phyloP scores from a whole-genome alignment of 768 basidiomycete species.

The Tulasnella sp. region DNA sequence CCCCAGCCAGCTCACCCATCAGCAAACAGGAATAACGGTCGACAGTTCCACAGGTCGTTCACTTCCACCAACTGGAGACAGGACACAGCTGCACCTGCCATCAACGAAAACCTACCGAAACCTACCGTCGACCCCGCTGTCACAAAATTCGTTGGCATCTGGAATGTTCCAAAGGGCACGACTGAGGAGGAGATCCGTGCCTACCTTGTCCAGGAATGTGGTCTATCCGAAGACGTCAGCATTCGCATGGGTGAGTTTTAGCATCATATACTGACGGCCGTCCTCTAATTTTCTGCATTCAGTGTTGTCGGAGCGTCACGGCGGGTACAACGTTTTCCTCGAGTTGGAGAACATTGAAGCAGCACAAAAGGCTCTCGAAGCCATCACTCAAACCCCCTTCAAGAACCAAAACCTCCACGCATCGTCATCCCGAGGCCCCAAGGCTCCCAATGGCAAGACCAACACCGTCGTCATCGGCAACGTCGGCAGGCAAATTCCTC shows the following conservation, averaged over 20 bases:
- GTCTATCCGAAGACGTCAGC: not conserved
- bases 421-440: not conserved
- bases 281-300: not conserved
- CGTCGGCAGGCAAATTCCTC: not conserved
- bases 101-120: not conserved
- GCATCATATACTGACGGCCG: not conserved
- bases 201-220: not conserved
- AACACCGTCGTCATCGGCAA: not conserved
- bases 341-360: not conserved
- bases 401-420: not conserved
- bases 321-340: not conserved
- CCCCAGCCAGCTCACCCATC: not conserved
- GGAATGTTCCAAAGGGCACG: not conserved
- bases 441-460: not conserved
- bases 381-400: not conserved
- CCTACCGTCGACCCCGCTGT: not conserved
- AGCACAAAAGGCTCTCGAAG: not conserved
- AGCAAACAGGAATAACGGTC: not conserved
- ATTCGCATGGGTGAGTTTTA: not conserved
- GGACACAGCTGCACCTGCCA: not conserved
- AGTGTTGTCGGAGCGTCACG: not conserved
- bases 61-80: not conserved
- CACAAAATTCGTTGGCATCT: not conserved
- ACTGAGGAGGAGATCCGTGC: not conserved
- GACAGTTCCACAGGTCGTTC: not conserved